phyloP scores from a whole-genome alignment of 345 rosid genomes.

The Turritis glabra region DNA sequence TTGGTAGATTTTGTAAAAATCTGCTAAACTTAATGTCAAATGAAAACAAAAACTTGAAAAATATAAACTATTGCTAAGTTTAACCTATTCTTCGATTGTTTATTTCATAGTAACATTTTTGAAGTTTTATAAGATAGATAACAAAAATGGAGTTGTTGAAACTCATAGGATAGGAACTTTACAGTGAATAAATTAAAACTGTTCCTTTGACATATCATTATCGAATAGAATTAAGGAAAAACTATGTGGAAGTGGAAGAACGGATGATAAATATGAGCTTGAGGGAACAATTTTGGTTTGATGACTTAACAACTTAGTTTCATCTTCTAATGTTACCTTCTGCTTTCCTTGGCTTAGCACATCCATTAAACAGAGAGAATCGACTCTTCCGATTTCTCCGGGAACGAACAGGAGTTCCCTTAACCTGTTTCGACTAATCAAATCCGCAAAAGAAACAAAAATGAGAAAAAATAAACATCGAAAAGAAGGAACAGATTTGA shows the following conservation, averaged over 20 bases:
- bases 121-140: neutral
- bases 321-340: slow-evolving; percentile 54
- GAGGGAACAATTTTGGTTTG: slow-evolving; percentile 6
- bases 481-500: neutral
- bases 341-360: slow-evolving; percentile 62
- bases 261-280: slow-evolving; percentile 17
- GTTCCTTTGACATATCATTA: slow-evolving; percentile 2
- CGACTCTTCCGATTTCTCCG: slow-evolving; percentile 46
- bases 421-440: slow-evolving; percentile 47
- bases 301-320: slow-evolving; percentile 11
- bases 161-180: slow-evolving; percentile 24
- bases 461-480: neutral
- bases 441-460: neutral
- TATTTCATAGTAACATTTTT: slow-evolving; percentile 3
- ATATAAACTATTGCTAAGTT: neutral
- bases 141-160: slow-evolving; percentile 16
- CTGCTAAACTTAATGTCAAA: too few relatives aligned
- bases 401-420: slow-evolving; percentile 50
- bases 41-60: too few relatives aligned
- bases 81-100: neutral
- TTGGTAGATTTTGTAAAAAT: too few relatives aligned
- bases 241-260: slow-evolving; percentile 18
- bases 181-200: slow-evolving; percentile 27
- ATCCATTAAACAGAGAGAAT: slow-evolving; percentile 66
- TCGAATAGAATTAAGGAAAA: slow-evolving; percentile 16